Evolutionary conservation across 1,284 basidiomycete species (phyloP).

Genomic region (Dichomitus squalens): DNA sequence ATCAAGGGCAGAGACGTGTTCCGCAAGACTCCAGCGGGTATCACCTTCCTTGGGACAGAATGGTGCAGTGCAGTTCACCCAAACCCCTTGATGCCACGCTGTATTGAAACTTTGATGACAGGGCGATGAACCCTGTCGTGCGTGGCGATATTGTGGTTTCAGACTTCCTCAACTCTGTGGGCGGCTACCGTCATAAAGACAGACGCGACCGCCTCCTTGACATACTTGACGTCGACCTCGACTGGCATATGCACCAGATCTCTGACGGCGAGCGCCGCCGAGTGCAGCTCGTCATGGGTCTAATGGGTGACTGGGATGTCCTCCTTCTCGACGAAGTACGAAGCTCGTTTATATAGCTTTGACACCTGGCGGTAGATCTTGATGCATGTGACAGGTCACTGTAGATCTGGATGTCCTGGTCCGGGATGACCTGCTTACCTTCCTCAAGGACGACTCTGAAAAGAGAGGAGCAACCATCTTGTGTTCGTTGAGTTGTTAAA

Average conservation of each 20-base stretch:
- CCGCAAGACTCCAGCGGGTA: constrained; percentile 67
- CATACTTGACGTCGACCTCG: constrained; percentile 92
- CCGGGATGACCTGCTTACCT: constrained; percentile 86
- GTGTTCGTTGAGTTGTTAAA: constrained; percentile 53
- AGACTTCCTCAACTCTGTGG: constrained; percentile 92
- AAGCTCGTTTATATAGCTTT: not conserved
- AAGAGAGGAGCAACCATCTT: constrained; percentile 86
- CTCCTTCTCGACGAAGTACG: constrained; percentile 90
- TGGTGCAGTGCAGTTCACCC: constrained; percentile 53
- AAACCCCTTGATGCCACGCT: not conserved
- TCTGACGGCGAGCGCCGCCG: constrained; percentile 94
- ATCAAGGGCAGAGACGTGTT: constrained; percentile 89
- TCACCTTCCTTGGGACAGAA: constrained; percentile 92
- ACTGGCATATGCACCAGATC: constrained; percentile 92
- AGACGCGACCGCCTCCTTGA: constrained; percentile 86
- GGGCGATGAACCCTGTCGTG: constrained; percentile 97
- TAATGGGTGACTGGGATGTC: constrained; percentile 96
- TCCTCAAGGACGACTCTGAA: constrained; percentile 85
- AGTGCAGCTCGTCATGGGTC: constrained; percentile 95
- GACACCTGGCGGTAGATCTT: not conserved
- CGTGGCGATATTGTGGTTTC: constrained; percentile 89
- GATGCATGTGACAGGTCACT: constrained; percentile 65
- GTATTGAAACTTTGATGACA: not conserved
- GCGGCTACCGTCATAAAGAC: constrained; percentile 92
- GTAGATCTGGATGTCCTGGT: constrained; percentile 99